Base-by-base conservation (phyloP, 768 basidiomycete species). In the Boletellus ananas region DNA sequence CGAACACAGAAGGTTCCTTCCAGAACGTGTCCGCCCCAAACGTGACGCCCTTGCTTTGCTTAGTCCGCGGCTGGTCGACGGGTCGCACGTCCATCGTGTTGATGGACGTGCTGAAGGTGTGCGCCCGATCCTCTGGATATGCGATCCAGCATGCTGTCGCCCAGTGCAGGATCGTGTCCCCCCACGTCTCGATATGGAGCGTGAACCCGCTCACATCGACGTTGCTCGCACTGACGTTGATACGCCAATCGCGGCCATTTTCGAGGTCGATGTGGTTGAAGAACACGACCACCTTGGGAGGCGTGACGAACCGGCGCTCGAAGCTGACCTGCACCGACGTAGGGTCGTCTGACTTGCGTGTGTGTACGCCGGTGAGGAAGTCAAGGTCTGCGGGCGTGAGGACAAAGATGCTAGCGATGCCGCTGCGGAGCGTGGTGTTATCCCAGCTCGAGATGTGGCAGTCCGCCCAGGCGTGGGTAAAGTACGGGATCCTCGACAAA, bases 121-220 rank as follows among this genome's bases (percentile, higher is more conserved):
- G 50, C 18, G 45, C 31, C 25, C 59, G 56, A 25, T 60, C 59
- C 16, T 51, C 47, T 20, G 59, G 59, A 37, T 58, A 55, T 8
- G 60, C 59, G 18, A 61, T 49, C 59, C 59, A 58, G 14, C 52
- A 45, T 6, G 51, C 56, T 11, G 21, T 14, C 1, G 37, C 55
- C 2, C 6, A 6, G 11, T 47, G 4, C 6, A 61, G 35, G 31
- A 48, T 3, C 0, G 56, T 58, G 20, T 55, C 43, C 4, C 27
- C 45, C 56, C 48, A 53, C 1, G 56, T 58, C 11, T 42, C 53
- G 16, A 55, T 49, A 7, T 43, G 38, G 20, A 58, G 56, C 13
- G 46, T 61, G 43, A 55, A 61, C 17, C 56, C 56, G 2, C 14
- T 46, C 8, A 4, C 38, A 3, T 60, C 50, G 17, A 61, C 45